phyloP scores from a whole-genome alignment of 2,329 filamentous ascomycete genomes.

The Nothopassalora personata region DNA sequence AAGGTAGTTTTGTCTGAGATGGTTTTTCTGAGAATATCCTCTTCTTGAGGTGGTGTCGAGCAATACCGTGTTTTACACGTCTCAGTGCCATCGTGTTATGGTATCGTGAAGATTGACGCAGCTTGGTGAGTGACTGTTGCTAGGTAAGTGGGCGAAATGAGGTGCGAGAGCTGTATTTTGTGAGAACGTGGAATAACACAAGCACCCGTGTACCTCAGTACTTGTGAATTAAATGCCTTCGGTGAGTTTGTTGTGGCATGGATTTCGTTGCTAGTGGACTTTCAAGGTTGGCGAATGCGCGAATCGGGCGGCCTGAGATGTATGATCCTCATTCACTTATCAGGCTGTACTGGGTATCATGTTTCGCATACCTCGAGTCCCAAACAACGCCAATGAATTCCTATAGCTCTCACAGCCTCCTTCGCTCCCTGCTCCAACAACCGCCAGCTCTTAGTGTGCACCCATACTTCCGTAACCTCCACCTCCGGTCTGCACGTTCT shows the following conservation, averaged over 20 bases:
- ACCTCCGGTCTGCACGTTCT: conserved; percentile 67
- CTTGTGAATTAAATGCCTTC: no score
- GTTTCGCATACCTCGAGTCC: not conserved
- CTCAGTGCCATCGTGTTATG: not conserved
- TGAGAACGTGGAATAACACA: no score
- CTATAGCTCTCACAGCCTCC: not conserved
- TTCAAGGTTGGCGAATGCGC: not conserved
- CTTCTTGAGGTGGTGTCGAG: not conserved
- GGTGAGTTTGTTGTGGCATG: no score
- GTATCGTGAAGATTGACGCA: no score
- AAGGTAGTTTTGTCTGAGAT: not conserved
- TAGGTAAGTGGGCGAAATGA: no score
- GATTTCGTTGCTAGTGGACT: no score
- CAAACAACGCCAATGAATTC: not conserved
- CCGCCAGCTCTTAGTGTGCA: not conserved
- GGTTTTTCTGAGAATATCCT: not conserved
- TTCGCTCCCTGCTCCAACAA: not conserved
- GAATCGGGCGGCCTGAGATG: not conserved
- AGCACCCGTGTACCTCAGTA: no score
- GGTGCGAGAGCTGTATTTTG: no score
- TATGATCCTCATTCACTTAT: not conserved
- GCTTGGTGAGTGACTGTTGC: no score
- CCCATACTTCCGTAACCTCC: conserved; percentile 28
- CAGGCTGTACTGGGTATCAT: not conserved
- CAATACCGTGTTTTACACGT: not conserved